Conservation (phyloP, 2,329 filamentous ascomycete genomes). For the Colletotrichum neosansevieriae region DNA sequence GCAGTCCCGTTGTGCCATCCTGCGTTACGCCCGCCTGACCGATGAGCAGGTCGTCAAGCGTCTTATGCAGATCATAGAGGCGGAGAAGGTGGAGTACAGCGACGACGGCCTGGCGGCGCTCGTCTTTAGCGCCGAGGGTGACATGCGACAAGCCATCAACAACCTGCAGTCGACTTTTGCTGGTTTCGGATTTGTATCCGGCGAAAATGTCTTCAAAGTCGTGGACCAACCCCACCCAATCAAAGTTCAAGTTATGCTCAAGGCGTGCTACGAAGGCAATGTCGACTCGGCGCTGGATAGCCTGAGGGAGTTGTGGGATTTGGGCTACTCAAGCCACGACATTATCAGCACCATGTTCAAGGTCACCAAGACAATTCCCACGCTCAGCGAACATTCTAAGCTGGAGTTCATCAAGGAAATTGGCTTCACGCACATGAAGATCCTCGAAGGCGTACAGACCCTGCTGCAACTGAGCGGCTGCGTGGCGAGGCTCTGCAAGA, state of each 20-base stretch:
- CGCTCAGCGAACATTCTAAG: constrained; percentile 92
- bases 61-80: constrained; percentile 90
- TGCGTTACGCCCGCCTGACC: constrained; percentile 92
- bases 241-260: constrained; percentile 98
- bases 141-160: constrained; percentile 99
- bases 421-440: constrained; percentile 99
- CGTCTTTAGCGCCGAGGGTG: constrained; percentile 96
- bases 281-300: constrained; percentile 88
- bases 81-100: constrained; percentile 88
- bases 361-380: constrained; percentile 95
- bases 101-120: constrained; percentile 96
- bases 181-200: constrained; percentile 96
- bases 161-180: constrained; percentile 94
- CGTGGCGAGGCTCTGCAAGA: constrained; percentile 88
- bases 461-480: constrained; percentile 94
- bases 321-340: constrained; percentile 98
- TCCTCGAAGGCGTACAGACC: constrained; percentile 97
- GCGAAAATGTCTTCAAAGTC: constrained; percentile 97
- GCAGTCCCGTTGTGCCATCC: constrained; percentile 94
- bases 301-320: constrained; percentile 90
- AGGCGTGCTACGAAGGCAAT: constrained; percentile 93
- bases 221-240: constrained; percentile 97
- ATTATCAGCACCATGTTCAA: constrained; percentile 99
- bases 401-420: constrained; percentile 99
- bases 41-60: constrained; percentile 94